phyloP scores from a whole-genome alignment of 768 basidiomycete genomes.

The Serpula lacrymans region DNA sequence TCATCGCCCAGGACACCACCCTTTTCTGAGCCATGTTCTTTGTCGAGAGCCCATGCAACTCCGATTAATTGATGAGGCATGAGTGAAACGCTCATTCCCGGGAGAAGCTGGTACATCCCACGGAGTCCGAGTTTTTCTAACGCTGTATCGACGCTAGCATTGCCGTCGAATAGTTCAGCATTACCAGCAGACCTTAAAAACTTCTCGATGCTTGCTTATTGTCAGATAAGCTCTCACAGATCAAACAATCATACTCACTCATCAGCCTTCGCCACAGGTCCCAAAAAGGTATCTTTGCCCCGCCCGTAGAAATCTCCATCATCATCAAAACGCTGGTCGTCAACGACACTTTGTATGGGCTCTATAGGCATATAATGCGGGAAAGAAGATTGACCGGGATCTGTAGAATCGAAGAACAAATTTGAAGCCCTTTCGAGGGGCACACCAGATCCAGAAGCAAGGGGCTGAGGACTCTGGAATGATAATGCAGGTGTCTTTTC shows the following conservation, averaged over 20 bases:
- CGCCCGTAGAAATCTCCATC: slow-evolving; percentile 48
- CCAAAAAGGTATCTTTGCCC: slow-evolving; percentile 40
- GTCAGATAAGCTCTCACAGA: slow-evolving; percentile 2
- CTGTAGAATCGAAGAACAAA: too few species aligned
- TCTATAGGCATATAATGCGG: slow-evolving; percentile 1
- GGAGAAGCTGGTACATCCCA: slow-evolving; percentile 44
- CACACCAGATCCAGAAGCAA: too few species aligned
- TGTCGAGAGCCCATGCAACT: slow-evolving; percentile 40
- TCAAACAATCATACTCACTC: slow-evolving; percentile 38
- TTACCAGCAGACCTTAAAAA: slow-evolving; percentile 56
- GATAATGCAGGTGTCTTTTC: too few species aligned
- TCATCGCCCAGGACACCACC: slow-evolving; percentile 34
- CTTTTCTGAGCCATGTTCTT: slow-evolving; percentile 23
- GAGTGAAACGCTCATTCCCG: slow-evolving; percentile 56
- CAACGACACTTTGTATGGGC: too few species aligned
- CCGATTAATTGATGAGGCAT: slow-evolving; percentile 70
- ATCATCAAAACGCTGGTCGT: slow-evolving; percentile 33
- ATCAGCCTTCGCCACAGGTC: slow-evolving; percentile 44
- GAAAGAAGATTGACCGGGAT: slow-evolving; percentile 2
- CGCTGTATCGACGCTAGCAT: slow-evolving; percentile 56
- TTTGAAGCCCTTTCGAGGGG: background rate
- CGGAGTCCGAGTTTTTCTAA: slow-evolving; percentile 49
- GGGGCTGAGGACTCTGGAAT: too few species aligned
- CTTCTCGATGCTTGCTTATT: slow-evolving; percentile 42
- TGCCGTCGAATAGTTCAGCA: slow-evolving; percentile 55